Base-by-base conservation (phyloP, 73 alveolate genomes). In the Halteria grandinella region DNA sequence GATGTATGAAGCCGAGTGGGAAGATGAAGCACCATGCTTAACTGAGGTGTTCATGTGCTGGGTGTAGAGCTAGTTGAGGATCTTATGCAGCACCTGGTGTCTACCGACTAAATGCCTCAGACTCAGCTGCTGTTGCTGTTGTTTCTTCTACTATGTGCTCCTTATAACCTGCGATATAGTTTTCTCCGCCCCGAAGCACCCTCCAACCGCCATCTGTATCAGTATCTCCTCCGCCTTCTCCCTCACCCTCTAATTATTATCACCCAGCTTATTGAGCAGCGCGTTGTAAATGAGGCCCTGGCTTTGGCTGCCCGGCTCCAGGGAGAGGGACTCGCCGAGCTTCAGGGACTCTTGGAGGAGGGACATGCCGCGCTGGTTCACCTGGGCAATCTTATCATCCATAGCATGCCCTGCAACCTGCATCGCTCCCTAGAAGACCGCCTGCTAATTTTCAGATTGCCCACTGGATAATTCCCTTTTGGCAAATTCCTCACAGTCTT, bases 151-250 rank as follows among this genome's bases (percentile, higher is more conserved):
- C 73, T 52, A 96, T 69, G 36, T 87, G 85, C n/a, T n/a, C n/a
- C n/a, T n/a, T n/a, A 15, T 87, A 87, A 43, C 92, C n/a, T n/a
- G n/a, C n/a, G n/a, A n/a, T n/a, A n/a, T 89, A 28, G 93, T 85
- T 21, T 83, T 60, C 1, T 75, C 60, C 37, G 87, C 89, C 4
- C 98, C 99, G 23, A 93, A 87, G 27, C 91, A 70, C 15, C 89
- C 86, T 62, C 89, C 92, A 47, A 90, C 91, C n/a, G 97, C 97
- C 53, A 96, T 63, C 47, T 78, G 69, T 36, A 96, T 51, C 39
- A 95, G 85, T 28, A 95, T 89, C 55, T 94, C 90, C 54, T 95
- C 97, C 17, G 97, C 93, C 55, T 79, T 85, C 76, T 96, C 99
- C 62, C 97, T 94, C 6, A 91, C 74, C 58, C 95, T 88, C 39